Evolutionary conservation across 2,329 filamentous ascomycete species (phyloP).

Genomic region (Allantophomopsis cytisporea): DNA sequence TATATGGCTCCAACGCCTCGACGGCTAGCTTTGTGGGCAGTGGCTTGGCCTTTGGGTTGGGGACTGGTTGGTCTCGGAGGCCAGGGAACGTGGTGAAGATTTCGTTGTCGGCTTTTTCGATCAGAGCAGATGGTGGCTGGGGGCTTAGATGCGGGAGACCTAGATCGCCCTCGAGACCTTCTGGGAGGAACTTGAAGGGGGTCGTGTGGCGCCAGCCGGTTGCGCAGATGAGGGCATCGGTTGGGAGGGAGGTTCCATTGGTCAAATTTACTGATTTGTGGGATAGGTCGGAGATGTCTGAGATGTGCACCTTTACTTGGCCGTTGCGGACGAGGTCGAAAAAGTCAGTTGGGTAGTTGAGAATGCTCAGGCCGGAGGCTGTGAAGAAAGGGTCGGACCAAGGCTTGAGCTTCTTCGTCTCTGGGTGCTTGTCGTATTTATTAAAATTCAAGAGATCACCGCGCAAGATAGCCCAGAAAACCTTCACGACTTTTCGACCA

Average conservation of each 20-base stretch:
- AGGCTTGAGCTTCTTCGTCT: conserved; percentile 37
- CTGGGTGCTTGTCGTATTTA: conserved; percentile 37
- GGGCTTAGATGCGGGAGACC: conserved; percentile 32
- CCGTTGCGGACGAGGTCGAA: conserved; percentile 39
- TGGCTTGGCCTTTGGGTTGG: conserved; percentile 30
- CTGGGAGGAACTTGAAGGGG: conserved; percentile 35
- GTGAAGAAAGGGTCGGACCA: conserved; percentile 37
- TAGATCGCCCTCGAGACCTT: conserved; percentile 29
- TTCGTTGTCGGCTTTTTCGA: conserved; percentile 32
- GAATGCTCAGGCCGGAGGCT: conserved; percentile 40
- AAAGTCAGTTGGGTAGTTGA: conserved; percentile 44
- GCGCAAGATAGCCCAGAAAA: conserved; percentile 43
- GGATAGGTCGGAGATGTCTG: conserved; percentile 32
- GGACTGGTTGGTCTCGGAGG: conserved; percentile 34
- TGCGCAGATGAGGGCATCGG: conserved; percentile 38
- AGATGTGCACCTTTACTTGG: conserved; percentile 36
- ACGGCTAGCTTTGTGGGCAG: conserved; percentile 17
- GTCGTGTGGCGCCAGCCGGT: conserved; percentile 45
- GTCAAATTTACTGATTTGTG: conserved; percentile 33
- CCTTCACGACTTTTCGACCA: conserved; percentile 38
- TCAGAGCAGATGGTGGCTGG: conserved; percentile 20
- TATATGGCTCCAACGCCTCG: conserved; percentile 16
- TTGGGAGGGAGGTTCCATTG: conserved; percentile 28
- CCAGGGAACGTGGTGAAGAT: conserved; percentile 39
- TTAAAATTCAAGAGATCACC: conserved; percentile 39